These are phyloP conservation scores for Globisporangium cystogenes DNA, from an alignment of 352 stramenopile genomes.

Conservation along the genomic window DNA sequence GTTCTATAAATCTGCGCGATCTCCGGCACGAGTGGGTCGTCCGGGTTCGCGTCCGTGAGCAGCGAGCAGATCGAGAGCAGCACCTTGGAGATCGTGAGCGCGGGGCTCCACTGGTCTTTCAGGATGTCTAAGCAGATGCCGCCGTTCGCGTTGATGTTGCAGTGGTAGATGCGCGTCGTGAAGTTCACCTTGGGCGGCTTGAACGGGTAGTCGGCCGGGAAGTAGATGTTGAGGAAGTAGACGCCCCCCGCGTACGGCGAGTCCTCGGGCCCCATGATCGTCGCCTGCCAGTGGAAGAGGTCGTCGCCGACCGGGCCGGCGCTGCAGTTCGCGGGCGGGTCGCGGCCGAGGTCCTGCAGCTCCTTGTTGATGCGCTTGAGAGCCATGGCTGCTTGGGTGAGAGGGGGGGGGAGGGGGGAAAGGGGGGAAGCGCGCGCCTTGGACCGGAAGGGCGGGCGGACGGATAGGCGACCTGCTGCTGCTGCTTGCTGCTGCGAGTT, in stretches of 20 bases:
- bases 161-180: slow-evolving; percentile 99
- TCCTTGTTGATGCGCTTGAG: slow-evolving; percentile 96
- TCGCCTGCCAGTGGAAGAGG: slow-evolving; percentile 97
- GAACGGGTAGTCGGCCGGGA: slow-evolving; percentile 99
- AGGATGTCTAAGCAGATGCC: slow-evolving; percentile 99
- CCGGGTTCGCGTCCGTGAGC: slow-evolving; percentile 98
- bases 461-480: slow-evolving; percentile 11
- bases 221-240: slow-evolving; percentile 99
- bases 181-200: slow-evolving; percentile 99
- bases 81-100: slow-evolving; percentile 99
- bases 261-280: slow-evolving; percentile 98
- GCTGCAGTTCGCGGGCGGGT: slow-evolving; percentile 98
- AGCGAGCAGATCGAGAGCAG: slow-evolving; percentile 99
- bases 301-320: slow-evolving; percentile 97
- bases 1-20: slow-evolving; percentile 95
- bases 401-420: not conserved
- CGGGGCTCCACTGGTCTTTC: slow-evolving; percentile 99
- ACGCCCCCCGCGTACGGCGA: slow-evolving; percentile 97
- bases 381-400: slow-evolving; percentile 51
- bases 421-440: not conserved
- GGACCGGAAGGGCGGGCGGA: not conserved
- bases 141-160: slow-evolving; percentile 99
- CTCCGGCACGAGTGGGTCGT: slow-evolving; percentile 95
- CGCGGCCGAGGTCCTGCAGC: slow-evolving; percentile 90
- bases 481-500: slow-evolving; percentile 23